A percentile compares a stretch with the other conserved stretches of the same genome.
These are phyloP conservation scores for Candida ortonii DNA, from an alignment of 805 yeast genomes.

Conservation along the genomic window DNA sequence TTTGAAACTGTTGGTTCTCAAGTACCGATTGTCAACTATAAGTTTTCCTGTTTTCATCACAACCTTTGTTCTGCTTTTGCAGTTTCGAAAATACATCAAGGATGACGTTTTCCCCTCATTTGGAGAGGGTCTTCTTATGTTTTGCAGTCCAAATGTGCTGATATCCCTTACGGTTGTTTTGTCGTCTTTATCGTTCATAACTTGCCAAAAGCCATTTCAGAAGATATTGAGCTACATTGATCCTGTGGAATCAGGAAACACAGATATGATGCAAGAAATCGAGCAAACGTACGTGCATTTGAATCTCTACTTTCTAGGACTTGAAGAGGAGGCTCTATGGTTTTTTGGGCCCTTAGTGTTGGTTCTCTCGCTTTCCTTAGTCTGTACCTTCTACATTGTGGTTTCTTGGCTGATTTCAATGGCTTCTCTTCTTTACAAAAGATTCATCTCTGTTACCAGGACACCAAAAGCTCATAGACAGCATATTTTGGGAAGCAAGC, in stretches of 20 bases:
- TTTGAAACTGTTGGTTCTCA: conserved; percentile 63
- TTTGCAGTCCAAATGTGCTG: conserved; percentile 34
- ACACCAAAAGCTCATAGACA: conserved; percentile 5
- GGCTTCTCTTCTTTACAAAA: conserved; percentile 20
- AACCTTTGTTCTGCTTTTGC: conserved; percentile 50
- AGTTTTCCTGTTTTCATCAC: conserved; percentile 66
- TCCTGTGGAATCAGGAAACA: conserved; percentile 50
- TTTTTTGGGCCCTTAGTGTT: conserved; percentile 59
- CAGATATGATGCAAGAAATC: conserved; percentile 40
- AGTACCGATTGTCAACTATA: conserved; percentile 74
- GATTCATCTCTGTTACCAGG: conserved; percentile 1
- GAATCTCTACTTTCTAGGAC: conserved; percentile 66
- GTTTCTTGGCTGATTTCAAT: conserved; percentile 30
- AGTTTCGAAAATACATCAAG: conserved; percentile 44
- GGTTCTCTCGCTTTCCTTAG: conserved; percentile 43
- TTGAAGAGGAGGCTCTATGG: conserved; percentile 54
- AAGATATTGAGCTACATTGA: conserved; percentile 43
- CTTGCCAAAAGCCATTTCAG: conserved; percentile 36
- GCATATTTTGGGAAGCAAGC: conserved; percentile 14
- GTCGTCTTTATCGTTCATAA: conserved; percentile 39
- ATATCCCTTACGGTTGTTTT: conserved; percentile 24
- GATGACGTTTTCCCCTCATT: conserved; percentile 42
- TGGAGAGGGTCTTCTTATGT: conserved; percentile 41
- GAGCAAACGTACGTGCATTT: conserved; percentile 37
- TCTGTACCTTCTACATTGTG: conserved; percentile 35